Base-by-base conservation (phyloP, 805 yeast genomes). In the Cyberlindnera veronae region DNA sequence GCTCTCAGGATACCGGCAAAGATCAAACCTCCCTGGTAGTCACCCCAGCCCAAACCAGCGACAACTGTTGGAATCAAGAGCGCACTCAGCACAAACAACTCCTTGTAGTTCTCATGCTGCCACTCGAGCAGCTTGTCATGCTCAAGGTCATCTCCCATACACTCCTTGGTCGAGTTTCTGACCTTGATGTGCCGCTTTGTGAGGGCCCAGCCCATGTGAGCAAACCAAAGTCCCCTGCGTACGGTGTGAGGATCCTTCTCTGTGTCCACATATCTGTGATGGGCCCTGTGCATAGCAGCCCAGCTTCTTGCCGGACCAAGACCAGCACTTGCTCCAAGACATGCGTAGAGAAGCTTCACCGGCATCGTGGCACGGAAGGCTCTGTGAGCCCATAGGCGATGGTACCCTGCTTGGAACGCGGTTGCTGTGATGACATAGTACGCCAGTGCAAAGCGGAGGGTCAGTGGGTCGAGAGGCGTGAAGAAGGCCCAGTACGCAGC, bases 141-240 rank as follows among this genome's bases (percentile, higher is more conserved):
- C 39, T 83, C 75, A 55, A 87, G 69, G 57, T 87, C 89, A 68
- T 58, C 77, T 66, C 72, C 85, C 11, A 36, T 35, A 26, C 57
- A 54, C 34, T 55, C 60, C 29, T 44, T 52, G 5, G 51, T 34
- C 2, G 72, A 70, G 32, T 58, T 61, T 20, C 60, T 52, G 7
- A 69, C 72, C 36, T 75, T 75, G 15, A 80, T 74, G 61, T 77
- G 79, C 49, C 86, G 89, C 50, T 72, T 73, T 44, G 82, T 68
- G 24, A 88, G 57, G 66, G 85, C 73, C 95, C 96, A 90, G 3
- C 96, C 97, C 64, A 88, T 69, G 63, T 89, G 96, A 24, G 91
- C 79, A 75, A 79, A 89, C 54, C 75, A 63, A 52, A 88, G 72
- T 0, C 97, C 96, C 44, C 84, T 73, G 56, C 90, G 76, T 28